Evolutionary conservation across 148 eudicot genomes (phyloP).

Genomic region (Vaccinium vitisidaea): DNA sequence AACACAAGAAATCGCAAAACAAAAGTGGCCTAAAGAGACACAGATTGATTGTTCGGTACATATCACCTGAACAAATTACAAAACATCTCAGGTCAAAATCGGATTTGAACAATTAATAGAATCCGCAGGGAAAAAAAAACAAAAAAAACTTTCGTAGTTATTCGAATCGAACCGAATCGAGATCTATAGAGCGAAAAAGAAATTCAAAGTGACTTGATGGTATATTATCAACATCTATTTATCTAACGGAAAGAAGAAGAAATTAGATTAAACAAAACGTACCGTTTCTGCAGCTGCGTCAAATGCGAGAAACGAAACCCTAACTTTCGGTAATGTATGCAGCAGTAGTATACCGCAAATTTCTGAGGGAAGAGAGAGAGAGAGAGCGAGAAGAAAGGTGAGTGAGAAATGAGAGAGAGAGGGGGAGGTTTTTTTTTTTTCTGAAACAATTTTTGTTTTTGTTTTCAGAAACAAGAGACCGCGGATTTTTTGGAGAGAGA

Average conservation of each 20-base stretch:
- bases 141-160: slow-evolving; percentile 3
- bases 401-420: neutral
- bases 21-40: slow-evolving; percentile 21
- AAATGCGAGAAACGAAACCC: slow-evolving; percentile 16
- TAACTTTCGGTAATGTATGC: neutral
- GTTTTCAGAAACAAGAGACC: neutral
- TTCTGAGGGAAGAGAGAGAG: slow-evolving; percentile 3
- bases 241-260: neutral
- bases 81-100: slow-evolving; percentile 7
- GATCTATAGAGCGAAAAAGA: neutral
- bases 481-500: neutral
- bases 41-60: slow-evolving; percentile 21
- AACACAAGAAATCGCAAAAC: slow-evolving; percentile 19
- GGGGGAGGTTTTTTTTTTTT: neutral
- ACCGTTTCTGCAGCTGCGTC: slow-evolving; percentile 23
- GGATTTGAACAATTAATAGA: neutral
- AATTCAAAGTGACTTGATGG: neutral
- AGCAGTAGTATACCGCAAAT: neutral
- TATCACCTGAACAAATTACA: slow-evolving; percentile 27
- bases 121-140: neutral
- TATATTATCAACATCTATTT: neutral
- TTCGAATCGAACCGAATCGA: slow-evolving; percentile 11
- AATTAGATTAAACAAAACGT: slow-evolving; percentile 17
- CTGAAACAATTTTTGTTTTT: neutral
- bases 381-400: neutral